Percentiles rank a stretch among this genome's conserved stretches.
Conservation (phyloP, 805 yeast species). For the Ogataea dorogensis region DNA sequence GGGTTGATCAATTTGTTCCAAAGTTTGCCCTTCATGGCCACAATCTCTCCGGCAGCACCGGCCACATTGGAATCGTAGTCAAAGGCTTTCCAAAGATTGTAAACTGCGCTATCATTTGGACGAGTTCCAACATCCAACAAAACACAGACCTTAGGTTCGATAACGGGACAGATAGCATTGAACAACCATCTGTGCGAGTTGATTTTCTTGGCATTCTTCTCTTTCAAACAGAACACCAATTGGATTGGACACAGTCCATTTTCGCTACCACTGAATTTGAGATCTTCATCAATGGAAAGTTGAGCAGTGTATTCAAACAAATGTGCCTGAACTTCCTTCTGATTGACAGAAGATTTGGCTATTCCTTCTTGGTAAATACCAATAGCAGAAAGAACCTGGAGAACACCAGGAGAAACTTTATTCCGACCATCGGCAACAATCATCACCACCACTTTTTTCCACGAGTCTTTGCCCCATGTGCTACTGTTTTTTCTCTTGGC, state of each 20-base stretch:
- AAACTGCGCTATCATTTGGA: slow-evolving; percentile 84
- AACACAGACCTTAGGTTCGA: slow-evolving; percentile 88
- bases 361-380: slow-evolving; percentile 98
- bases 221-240: slow-evolving; percentile 87
- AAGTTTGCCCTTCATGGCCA: slow-evolving; percentile 89
- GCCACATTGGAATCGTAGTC: slow-evolving; percentile 96
- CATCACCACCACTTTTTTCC: slow-evolving; percentile 94
- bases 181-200: slow-evolving; percentile 98
- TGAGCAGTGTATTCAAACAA: slow-evolving; percentile 95
- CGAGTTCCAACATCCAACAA: slow-evolving; percentile 96
- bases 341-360: slow-evolving; percentile 91
- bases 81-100: slow-evolving; percentile 96
- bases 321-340: slow-evolving; percentile 89
- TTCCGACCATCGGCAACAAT: slow-evolving; percentile 94
- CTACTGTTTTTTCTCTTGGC: slow-evolving; percentile 77
- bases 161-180: slow-evolving; percentile 87
- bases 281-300: slow-evolving; percentile 82
- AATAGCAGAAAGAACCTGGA: slow-evolving; percentile 87
- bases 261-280: slow-evolving; percentile 87
- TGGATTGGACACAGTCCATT: slow-evolving; percentile 94
- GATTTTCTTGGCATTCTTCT: slow-evolving; percentile 86
- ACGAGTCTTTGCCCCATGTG: slow-evolving; percentile 94
- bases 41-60: slow-evolving; percentile 98
- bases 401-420: slow-evolving; percentile 78
- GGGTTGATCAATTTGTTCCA: slow-evolving; percentile 85